Evolutionary conservation across 2,329 filamentous ascomycete species (phyloP).

Genomic region (Pseudogymnoascus sp.): DNA sequence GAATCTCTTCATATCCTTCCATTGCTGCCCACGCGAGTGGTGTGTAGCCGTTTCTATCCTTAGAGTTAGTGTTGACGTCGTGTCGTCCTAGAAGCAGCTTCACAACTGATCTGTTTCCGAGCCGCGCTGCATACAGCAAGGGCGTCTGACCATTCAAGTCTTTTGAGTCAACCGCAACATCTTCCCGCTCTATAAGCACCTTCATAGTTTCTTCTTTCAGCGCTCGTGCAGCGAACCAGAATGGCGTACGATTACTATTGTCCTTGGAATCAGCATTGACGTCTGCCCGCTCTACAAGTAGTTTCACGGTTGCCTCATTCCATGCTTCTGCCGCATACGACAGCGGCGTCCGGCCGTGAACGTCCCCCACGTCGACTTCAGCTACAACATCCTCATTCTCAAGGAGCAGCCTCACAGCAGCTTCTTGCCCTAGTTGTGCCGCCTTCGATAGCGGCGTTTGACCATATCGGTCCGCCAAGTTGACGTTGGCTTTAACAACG

Average conservation of each 20-base stretch:
- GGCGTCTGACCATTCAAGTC: not conserved
- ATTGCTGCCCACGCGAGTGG: not conserved
- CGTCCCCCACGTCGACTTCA: not conserved
- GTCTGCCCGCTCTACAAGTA: constrained; percentile 3
- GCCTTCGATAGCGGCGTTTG: constrained; percentile 23
- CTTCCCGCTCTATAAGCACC: not conserved
- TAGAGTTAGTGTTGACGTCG: not conserved
- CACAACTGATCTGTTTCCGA: not conserved
- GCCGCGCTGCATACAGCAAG: not conserved
- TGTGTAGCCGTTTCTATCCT: not conserved
- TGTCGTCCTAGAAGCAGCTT: not conserved
- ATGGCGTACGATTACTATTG: not conserved
- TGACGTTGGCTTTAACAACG: not conserved
- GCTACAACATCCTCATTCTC: not conserved
- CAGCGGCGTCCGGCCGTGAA: not conserved
- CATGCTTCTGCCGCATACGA: not conserved
- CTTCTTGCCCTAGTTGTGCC: constrained; percentile 19
- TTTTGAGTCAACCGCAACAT: not conserved
- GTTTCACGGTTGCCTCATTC: not conserved
- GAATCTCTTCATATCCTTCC: not conserved
- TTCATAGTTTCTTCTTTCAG: not conserved
- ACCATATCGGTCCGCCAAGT: constrained; percentile 10
- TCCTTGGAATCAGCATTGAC: not conserved
- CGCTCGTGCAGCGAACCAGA: not conserved
- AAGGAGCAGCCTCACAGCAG: constrained; percentile 24